Evolutionary conservation across 1,284 basidiomycete species (phyloP), one percentile per base, ranked within the genome.

Genomic region (Cutaneotrichosporon curvatum): DNA sequence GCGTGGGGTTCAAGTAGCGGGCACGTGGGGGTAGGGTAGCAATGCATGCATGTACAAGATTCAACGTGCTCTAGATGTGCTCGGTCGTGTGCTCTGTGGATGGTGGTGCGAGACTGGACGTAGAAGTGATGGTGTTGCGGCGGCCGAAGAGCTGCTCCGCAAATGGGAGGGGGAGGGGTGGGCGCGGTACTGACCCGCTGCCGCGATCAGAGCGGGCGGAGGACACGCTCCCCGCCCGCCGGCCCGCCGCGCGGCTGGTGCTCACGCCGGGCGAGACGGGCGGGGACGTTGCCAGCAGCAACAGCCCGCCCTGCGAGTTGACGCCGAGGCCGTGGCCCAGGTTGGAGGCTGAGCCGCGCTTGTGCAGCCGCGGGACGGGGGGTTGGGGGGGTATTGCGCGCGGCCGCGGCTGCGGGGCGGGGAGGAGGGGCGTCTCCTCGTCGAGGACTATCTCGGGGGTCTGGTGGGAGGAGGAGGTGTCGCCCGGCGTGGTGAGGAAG

Each of bases 401-500:
- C 12, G 30, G 25, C 20, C 7, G 25, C 25, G 25, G 23, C 34
- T n/a, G n/a, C 11, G 56, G 43, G 10, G 57, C 33, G 9, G 52
- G 37, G 20, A 61, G 37, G 3, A 63, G 52, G 10, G 62, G 59
- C 9, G 60, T 49, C 16, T 57, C 48, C 38, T 62, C 60, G 21
- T 50, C 53, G 15, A 47, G 44, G 25, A 12, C 12, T 7, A 28
- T 28, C 25, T 28, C 25, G 25, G n/a, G n/a, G n/a, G n/a, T 12
- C 25, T 28, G 7, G 25, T 28, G 25, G 25, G 47, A 44, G 6
- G 50, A 49, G 30, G 74, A 74, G 28, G 74, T 60, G 34, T 6
- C n/a, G 8, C n/a, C 32, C 8, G 51, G 53, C 12, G 50, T 51
- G 30, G 74, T 75, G 31, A 75, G 61, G 34, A 75, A 63, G 68